These are phyloP conservation scores for Venturia pyrina DNA, from an alignment of 2,329 filamentous ascomycete species.

Conservation along the genomic window DNA sequence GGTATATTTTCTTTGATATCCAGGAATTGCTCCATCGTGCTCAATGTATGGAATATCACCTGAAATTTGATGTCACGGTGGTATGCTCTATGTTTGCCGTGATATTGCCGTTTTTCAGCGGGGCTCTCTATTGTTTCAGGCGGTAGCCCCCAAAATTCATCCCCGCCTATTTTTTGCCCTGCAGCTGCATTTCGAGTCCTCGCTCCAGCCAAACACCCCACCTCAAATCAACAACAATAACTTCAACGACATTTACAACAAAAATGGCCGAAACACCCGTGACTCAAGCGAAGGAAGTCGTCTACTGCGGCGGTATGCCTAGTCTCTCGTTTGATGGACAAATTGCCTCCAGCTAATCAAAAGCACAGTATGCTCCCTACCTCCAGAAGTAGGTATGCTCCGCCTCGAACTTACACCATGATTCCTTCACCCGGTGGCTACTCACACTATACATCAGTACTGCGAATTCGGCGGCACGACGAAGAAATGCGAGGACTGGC, in stretches of 20 bases:
- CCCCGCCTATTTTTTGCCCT: neutral
- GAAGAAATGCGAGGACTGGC: conserved; percentile 97
- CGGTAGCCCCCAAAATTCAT: neutral
- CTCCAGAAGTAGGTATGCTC: conserved; percentile 52
- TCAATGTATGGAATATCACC: no score
- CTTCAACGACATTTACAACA: neutral
- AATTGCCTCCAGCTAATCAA: conserved; percentile 17
- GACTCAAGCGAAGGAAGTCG: conserved; percentile 8
- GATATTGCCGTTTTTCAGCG: neutral
- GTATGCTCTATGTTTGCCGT: no score
- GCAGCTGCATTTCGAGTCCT: neutral
- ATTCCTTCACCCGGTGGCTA: conserved; percentile 4
- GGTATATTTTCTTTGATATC: no score
- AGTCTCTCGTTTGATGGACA: neutral
- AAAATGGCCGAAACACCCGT: conserved; percentile 10
- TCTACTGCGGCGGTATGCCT: conserved; percentile 14
- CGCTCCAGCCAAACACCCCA: neutral
- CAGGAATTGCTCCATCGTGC: no score
- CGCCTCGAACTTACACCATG: neutral
- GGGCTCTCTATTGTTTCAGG: neutral
- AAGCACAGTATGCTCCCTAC: conserved; percentile 50
- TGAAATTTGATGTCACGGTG: no score
- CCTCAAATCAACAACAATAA: neutral
- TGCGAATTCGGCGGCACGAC: conserved; percentile 96
- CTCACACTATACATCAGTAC: conserved; percentile 51